phyloP scores from a whole-genome alignment of 2,329 filamentous ascomycete species.

The Davidsoniella virescens region DNA sequence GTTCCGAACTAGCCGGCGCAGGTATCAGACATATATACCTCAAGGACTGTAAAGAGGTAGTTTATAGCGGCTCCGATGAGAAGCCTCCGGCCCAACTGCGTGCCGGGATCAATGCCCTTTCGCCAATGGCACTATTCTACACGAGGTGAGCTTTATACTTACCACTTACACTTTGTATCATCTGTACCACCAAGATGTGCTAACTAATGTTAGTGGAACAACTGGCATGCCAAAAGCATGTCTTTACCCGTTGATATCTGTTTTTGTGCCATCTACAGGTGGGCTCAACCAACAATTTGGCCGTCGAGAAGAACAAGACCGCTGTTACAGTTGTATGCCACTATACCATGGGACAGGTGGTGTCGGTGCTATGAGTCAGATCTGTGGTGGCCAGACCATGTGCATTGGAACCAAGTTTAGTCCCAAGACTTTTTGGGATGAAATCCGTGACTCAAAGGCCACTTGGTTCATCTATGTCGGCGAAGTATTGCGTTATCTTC shows the following conservation, averaged over 20 bases:
- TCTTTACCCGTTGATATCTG: constrained; percentile 35
- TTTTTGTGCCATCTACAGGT: constrained; percentile 16
- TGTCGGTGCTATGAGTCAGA: constrained; percentile 37
- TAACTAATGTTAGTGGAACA: constrained; percentile 36
- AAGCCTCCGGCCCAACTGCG: constrained; percentile 40
- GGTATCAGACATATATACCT: constrained; percentile 41
- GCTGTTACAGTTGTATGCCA: constrained; percentile 64
- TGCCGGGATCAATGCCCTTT: constrained; percentile 30
- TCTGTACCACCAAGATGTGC: no score
- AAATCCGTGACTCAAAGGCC: constrained; percentile 49
- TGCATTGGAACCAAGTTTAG: constrained; percentile 54
- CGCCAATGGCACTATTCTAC: constrained; percentile 51
- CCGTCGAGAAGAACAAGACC: constrained; percentile 19
- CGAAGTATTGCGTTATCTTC: constrained; percentile 58
- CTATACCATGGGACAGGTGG: constrained; percentile 62
- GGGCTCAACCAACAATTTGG: constrained; percentile 16
- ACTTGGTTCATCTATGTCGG: constrained; percentile 66
- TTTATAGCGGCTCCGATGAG: constrained; percentile 28
- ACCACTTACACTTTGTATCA: no score
- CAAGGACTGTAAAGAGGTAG: constrained; percentile 28
- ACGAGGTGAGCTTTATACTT: constrained; percentile 24
- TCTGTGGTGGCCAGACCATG: constrained; percentile 36
- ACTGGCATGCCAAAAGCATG: constrained; percentile 63
- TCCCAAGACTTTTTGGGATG: constrained; percentile 52
- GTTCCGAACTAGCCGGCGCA: constrained; percentile 29